These are phyloP conservation scores for Gossypioides kirkii DNA, from an alignment of 345 rosid species.

Conservation along the genomic window DNA sequence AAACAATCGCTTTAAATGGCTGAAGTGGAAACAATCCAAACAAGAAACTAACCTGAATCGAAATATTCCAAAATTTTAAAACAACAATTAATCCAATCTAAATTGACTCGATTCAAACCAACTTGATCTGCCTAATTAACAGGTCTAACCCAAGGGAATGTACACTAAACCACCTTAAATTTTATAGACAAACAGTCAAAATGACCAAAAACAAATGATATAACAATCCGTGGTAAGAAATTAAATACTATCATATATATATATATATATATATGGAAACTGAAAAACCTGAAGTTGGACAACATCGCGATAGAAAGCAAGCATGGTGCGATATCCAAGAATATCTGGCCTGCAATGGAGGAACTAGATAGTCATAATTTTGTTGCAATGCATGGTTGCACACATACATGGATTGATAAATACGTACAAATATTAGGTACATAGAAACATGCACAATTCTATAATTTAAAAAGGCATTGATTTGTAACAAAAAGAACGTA, in stretches of 20 bases:
- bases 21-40: too few species aligned
- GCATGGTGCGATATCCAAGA: conserved; percentile 53
- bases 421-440: background rate
- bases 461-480: background rate
- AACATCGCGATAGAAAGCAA: conserved; percentile 62
- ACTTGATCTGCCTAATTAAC: too few species aligned
- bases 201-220: background rate
- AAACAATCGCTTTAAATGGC: too few species aligned
- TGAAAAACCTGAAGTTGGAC: conserved; percentile 59
- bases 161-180: background rate
- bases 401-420: background rate
- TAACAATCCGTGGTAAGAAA: background rate
- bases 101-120: too few species aligned
- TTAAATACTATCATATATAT: background rate
- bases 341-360: conserved; percentile 62
- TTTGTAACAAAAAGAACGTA: background rate
- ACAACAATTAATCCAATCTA: too few species aligned
- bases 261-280: too few species aligned
- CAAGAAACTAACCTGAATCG: too few species aligned
- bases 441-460: background rate
- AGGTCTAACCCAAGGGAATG: background rate
- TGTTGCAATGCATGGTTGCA: background rate
- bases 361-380: background rate
- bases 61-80: too few species aligned
- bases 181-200: background rate